These are phyloP conservation scores for Mycena belliarum DNA, from an alignment of 768 basidiomycete genomes.

Conservation along the genomic window DNA sequence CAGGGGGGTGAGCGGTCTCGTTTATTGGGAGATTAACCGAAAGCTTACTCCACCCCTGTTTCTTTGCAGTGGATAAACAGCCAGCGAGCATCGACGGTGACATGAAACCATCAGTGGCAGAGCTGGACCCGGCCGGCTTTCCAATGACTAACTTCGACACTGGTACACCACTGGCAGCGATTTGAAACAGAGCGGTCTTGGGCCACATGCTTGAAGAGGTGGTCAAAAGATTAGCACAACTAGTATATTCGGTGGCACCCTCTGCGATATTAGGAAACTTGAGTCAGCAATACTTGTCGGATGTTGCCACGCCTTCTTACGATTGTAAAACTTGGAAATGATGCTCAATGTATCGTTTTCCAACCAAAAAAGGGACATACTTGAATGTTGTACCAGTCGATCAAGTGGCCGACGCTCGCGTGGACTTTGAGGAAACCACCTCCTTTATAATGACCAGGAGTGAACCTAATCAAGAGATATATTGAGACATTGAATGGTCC, in stretches of 20 bases:
- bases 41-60: conserved; percentile 27
- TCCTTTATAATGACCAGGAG: conserved; percentile 5
- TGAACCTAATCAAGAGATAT: too few species aligned
- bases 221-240: background rate
- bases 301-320: too few species aligned
- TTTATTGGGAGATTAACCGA: too few species aligned
- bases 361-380: too few species aligned
- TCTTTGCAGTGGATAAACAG: background rate
- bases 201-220: background rate
- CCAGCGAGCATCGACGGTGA: background rate
- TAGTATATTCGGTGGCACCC: conserved; percentile 51
- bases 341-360: too few species aligned
- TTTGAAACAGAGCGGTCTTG: background rate
- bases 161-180: background rate
- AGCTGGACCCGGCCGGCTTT: background rate
- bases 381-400: conserved; percentile 67
- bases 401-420: conserved; percentile 50
- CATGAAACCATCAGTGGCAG: background rate
- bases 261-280: too few species aligned
- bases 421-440: conserved; percentile 26
- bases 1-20: too few species aligned
- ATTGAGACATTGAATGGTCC: too few species aligned
- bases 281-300: too few species aligned
- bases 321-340: conserved; percentile 54
- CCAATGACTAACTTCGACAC: background rate